Evolutionary conservation across 495 filamentous ascomycete genomes (phyloP), one percentile per base, ranked within the genome.

Genomic region (Lophiotrema nucula): DNA sequence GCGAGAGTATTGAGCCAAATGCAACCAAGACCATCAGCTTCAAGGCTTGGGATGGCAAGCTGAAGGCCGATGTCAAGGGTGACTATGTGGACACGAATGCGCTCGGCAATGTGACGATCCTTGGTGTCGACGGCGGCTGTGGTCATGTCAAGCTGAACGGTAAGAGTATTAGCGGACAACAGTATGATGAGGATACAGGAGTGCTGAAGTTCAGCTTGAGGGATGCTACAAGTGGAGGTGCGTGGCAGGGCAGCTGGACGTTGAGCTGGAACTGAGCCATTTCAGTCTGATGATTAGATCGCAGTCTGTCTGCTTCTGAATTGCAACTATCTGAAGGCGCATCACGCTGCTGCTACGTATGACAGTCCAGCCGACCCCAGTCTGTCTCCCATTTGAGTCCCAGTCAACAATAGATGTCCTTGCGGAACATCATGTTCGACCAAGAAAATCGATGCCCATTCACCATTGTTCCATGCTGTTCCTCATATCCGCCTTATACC

Each of bases 61-160:
- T 90, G 4, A 72, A 69, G 19, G 80, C 77, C 2, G 64, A 61
- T 1, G 72, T 75, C 0, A 50, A 65, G 5, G 88, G 88, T 0
- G 67, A 70, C 1, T 90, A 81, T 71, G 60, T 70, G 10, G 86
- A 89, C 65, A 71, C 56, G 1, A 87, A 87, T 62, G 69, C 79
- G 0, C 72, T 92, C 3, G 80, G 76, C 0, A 86, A 85, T 54
- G 77, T 89, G 44, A 89, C 85, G 0, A 68, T 92, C 35, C 47
- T 90, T 57, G 88, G 88, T n/a, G 74, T 88, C 1, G 27, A 68
- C 10, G 56, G 65, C 11, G 47, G 68, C 18, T 74, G 80, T 0
- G 65, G 58, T 10, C 63, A 69, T 18, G 77, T 90, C 1, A 73
- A 62, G 21, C 54, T 88, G 3, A 84, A 86, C 54, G 79, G 78